These are phyloP conservation scores for Teunomyces cretensis DNA, from an alignment of 805 yeast genomes.

Conservation along the genomic window DNA sequence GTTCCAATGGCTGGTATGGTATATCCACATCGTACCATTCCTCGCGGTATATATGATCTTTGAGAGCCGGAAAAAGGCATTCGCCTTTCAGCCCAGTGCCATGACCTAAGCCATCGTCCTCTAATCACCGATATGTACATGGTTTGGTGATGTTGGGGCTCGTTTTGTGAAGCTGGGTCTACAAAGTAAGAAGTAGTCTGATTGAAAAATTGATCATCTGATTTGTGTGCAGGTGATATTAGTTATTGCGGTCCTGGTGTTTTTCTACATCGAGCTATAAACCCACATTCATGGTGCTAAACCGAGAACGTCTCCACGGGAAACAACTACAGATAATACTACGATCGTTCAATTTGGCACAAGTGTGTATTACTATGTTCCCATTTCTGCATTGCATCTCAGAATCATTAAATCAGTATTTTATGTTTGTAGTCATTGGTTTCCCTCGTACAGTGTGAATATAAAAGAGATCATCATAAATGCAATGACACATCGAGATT, in stretches of 20 bases:
- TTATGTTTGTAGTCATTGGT: slow-evolving; percentile 38
- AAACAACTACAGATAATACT: no score
- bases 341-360: no score
- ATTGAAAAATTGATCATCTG: slow-evolving; percentile 6
- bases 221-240: slow-evolving; percentile 5
- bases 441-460: slow-evolving; percentile 59
- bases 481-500: slow-evolving; percentile 12
- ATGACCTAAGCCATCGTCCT: slow-evolving; percentile 3
- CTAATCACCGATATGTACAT: slow-evolving; percentile 3
- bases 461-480: slow-evolving; percentile 43
- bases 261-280: no score
- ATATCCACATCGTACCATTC: neutral
- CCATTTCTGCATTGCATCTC: slow-evolving; percentile 18
- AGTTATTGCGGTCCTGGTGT: neutral
- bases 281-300: no score
- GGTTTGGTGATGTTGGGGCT: neutral
- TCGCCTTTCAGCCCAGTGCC: neutral
- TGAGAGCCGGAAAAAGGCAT: neutral
- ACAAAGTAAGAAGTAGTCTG: slow-evolving; percentile 1
- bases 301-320: no score
- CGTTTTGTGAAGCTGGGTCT: neutral
- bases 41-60: slow-evolving; percentile 1
- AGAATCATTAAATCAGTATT: slow-evolving; percentile 57
- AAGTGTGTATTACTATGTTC: neutral
- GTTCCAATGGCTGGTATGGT: neutral